Base-by-base conservation (phyloP, 75 land plant genomes). In the Sequoiadendron giganteum region DNA sequence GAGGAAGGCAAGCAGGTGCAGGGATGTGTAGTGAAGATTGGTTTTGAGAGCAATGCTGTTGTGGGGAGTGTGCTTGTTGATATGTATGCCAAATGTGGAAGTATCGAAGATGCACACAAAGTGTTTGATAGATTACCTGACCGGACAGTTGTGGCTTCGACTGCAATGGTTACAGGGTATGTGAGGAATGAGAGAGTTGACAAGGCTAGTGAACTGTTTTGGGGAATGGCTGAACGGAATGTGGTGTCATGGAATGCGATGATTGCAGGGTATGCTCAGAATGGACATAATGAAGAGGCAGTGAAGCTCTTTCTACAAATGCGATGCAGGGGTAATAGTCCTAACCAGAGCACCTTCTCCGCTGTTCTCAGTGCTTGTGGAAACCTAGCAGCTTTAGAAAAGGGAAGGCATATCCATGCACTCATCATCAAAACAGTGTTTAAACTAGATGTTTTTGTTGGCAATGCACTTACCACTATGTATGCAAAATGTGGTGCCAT, bases 361-460 rank as follows among this genome's bases (percentile, higher is more conserved):
- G 92, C 95, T 89, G 90, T 95, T 61, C 85, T 95, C 45, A 93
- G 93, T 81, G 95, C 92, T 21, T 90, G 89, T 93, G 93, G 93
- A 2, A 86, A 86, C 87, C 10, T 89, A 72, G 87, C 65, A 16
- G 90, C 90, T 75, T 45, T 93, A 42, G 88, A 87, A 30, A 83
- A 85, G 70, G 96, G 96, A 15, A 30, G 87, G 47, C 76, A 90
- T 45, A 88, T 95, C 72, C 96, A 95, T 90, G 86, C 90, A n/a
- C 83, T 86, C 55, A 92, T 91, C 48, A 86, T 91, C 82, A 79
- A 40, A 79, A 18, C 19, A 21, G 83, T 82, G 18, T 65, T 86
- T 70, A 73, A 86, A 34, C 7, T 30, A 25, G 85, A 38, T 70
- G 45, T 61, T 40, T 56, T 86, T 56, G 25, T 86, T 70, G 78